Evolutionary conservation across 139 green algal species (phyloP).

Genomic region (Eudorina sp.): DNA sequence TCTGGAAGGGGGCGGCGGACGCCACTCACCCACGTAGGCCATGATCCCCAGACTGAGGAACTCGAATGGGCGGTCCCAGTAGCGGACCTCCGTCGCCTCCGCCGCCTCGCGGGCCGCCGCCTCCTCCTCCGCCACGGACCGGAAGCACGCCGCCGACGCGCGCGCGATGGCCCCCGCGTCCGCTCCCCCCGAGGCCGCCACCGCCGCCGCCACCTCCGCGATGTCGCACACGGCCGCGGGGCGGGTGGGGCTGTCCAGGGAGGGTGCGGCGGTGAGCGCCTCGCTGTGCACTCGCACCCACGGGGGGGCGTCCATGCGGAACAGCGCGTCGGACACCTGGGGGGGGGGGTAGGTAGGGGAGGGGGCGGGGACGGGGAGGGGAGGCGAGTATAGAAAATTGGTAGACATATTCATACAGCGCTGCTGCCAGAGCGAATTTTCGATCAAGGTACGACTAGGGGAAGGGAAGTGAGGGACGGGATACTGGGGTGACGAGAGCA

Average conservation of each 20-base stretch:
- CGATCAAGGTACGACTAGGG: too few relatives aligned
- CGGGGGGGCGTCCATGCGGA: slow-evolving; percentile 39
- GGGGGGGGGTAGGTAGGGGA: not conserved
- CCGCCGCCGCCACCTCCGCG: not conserved
- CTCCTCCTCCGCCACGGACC: slow-evolving; percentile 2
- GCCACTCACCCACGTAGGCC: slow-evolving; percentile 71
- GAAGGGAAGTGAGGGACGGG: too few relatives aligned
- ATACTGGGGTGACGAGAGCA: too few relatives aligned
- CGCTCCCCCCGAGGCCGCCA: slow-evolving; percentile 6
- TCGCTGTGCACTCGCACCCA: slow-evolving; percentile 33
- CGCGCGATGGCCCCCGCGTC: not conserved
- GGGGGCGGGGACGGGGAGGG: not conserved
- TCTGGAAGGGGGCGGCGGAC: not conserved
- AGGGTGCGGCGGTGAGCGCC: not conserved
- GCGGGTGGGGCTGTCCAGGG: not conserved
- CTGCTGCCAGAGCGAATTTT: too few relatives aligned
- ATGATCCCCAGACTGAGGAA: slow-evolving; percentile 77
- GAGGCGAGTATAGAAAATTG: too few relatives aligned
- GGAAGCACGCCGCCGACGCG: not conserved
- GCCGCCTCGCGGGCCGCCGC: not conserved
- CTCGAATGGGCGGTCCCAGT: slow-evolving; percentile 63
- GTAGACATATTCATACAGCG: too few relatives aligned
- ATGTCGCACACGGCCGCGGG: slow-evolving; percentile 5
- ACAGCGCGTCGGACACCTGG: slow-evolving; percentile 32
- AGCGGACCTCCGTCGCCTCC: slow-evolving; percentile 13